These are phyloP conservation scores for Nicotiana benthamiana DNA, from an alignment of 257 asterid genomes.

Conservation along the genomic window DNA sequence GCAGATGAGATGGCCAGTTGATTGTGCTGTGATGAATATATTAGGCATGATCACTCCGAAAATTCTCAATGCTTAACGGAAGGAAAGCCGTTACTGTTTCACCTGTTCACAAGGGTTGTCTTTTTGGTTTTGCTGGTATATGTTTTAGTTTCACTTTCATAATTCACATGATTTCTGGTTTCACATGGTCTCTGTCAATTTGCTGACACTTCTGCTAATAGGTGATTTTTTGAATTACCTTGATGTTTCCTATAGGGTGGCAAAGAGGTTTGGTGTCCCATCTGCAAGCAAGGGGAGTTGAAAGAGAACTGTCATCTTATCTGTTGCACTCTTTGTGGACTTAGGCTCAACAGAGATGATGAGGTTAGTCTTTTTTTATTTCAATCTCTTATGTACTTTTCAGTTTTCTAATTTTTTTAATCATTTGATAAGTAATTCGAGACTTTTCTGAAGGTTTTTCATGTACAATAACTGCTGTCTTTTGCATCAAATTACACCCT, in stretches of 20 bases:
- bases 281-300: constrained; percentile 77
- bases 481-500: neutral
- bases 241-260: constrained; percentile 33
- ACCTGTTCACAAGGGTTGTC: neutral
- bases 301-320: constrained; percentile 46
- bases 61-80: neutral
- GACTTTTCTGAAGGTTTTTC: neutral
- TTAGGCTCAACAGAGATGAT: constrained; percentile 51
- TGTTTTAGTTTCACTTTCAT: neutral
- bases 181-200: neutral
- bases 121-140: neutral
- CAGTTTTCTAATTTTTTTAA: neutral
- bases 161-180: neutral
- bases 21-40: neutral
- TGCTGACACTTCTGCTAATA: neutral
- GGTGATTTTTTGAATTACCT: constrained; percentile 7
- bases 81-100: neutral
- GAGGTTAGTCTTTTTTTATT: constrained; percentile 44
- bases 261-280: constrained; percentile 82
- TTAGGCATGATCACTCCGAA: neutral
- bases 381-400: neutral
- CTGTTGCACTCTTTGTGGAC: constrained; percentile 54
- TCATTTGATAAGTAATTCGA: neutral
- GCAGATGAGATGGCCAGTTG: neutral
- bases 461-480: neutral